phyloP scores from a whole-genome alignment of 495 filamentous ascomycete species.

The Penicillium odoratum region DNA sequence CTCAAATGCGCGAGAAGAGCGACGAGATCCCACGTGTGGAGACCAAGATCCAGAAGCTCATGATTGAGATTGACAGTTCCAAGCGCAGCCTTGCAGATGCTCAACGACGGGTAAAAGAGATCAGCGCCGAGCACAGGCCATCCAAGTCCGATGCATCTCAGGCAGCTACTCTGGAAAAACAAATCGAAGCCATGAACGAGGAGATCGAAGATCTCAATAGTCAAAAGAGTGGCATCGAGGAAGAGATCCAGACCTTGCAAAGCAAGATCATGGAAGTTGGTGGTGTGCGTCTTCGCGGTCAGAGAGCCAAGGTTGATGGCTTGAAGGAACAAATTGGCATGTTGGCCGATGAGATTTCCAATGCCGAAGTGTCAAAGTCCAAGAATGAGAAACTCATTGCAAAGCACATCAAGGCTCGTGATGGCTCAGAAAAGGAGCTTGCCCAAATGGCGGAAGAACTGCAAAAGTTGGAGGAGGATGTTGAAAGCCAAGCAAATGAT shows the following conservation, averaged over 20 bases:
- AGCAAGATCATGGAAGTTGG: constrained; percentile 98
- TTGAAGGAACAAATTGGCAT: constrained; percentile 81
- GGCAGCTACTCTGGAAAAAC: constrained; percentile 68
- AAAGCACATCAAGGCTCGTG: constrained; percentile 81
- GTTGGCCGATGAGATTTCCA: constrained; percentile 76
- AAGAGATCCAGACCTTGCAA: constrained; percentile 86
- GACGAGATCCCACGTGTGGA: constrained; percentile 82
- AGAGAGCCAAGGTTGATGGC: constrained; percentile 92
- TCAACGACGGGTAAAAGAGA: constrained; percentile 78
- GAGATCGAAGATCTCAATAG: constrained; percentile 77
- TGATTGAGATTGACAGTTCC: constrained; percentile 84
- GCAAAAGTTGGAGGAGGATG: constrained; percentile 71
- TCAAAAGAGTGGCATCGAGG: constrained; percentile 82
- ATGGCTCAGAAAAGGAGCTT: constrained; percentile 74
- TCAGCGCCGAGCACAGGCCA: constrained; percentile 74
- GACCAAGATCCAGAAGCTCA: constrained; percentile 88
- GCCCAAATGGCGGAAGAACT: constrained; percentile 67
- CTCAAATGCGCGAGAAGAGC: constrained; percentile 67
- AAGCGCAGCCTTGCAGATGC: constrained; percentile 82
- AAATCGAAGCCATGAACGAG: constrained; percentile 68
- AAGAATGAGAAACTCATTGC: constrained; percentile 90
- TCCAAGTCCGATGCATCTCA: constrained; percentile 74
- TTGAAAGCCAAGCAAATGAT: constrained; percentile 70
- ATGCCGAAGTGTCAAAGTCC: constrained; percentile 76
- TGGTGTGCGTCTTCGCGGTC: constrained; percentile 84